These are phyloP conservation scores for Claviceps sp. DNA, from an alignment of 2,329 filamentous ascomycete genomes.

Conservation along the genomic window DNA sequence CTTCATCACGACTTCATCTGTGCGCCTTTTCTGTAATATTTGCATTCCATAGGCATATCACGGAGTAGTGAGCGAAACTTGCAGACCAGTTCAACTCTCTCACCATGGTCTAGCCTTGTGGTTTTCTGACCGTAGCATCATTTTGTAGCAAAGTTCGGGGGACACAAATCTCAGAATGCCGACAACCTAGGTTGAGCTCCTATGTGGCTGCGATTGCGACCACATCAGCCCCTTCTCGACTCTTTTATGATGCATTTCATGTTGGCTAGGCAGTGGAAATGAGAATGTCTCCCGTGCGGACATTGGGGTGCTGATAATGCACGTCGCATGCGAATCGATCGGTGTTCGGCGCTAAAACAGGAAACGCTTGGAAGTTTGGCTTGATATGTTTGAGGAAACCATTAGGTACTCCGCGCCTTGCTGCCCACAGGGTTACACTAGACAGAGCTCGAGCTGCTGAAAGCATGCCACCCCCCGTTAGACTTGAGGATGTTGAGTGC, in stretches of 20 bases:
- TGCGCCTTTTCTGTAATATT: not conserved
- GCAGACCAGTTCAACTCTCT: conserved; percentile 11
- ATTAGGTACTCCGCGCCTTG: not conserved
- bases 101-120: conserved; percentile 9
- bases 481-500: not conserved
- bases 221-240: too few species aligned
- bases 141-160: conserved; percentile 9
- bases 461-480: not conserved
- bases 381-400: not conserved
- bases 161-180: conserved; percentile 30
- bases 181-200: conserved; percentile 30
- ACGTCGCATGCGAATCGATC: conserved; percentile 11
- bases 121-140: conserved; percentile 9
- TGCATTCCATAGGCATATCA: conserved; percentile 1
- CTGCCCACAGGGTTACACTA: not conserved
- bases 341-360: not conserved
- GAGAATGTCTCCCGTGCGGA: too few species aligned
- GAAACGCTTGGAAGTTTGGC: not conserved
- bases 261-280: too few species aligned
- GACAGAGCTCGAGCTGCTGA: not conserved
- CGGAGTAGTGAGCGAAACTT: conserved; percentile 7
- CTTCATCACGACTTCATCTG: not conserved
- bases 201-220: conserved; percentile 19
- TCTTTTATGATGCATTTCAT: too few species aligned
- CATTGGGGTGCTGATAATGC: too few species aligned